Evolutionary conservation across 108 stramenopile species (phyloP), one percentile per base, ranked within the genome.

Genomic region (Cyclotella choctawhatcheeana): DNA sequence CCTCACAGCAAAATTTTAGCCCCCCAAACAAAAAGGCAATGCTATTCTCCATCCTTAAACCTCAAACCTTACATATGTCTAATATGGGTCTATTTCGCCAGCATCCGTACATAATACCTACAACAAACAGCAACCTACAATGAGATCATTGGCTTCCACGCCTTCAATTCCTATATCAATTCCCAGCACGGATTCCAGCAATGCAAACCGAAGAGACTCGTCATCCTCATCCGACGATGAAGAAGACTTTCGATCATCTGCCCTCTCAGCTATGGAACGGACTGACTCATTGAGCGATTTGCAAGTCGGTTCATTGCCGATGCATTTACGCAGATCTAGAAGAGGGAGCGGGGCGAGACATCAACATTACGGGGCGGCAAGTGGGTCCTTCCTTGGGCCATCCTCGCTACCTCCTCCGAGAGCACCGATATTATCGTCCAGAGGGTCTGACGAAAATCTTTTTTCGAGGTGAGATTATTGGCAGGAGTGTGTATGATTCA

Each of bases 341-440:
- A 44, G 61, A 24, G 13, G 33, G 58, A 43, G 51, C 34, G 43
- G 54, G 10, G 16, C 24, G 40, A 25, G 61, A 54, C 30, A 47
- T 20, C 27, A 33, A 24, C 59, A 58, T 40, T 58, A 45, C 33
- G 58, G 24, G 65, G 43, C 32, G 65, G 43, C 20, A 17, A 35
- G 33, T 0, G 58, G 51, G 50, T 0, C n/a, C n/a, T 79, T 79
- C 64, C 48, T 67, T 44, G 77, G 77, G 18, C 64, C 77, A 6
- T 43, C 54, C 48, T 79, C 77, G 12, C 37, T 79, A 56, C 77
- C 77, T 45, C 77, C 77, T 1, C 77, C 77, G 20, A 71, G 58
- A 58, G 77, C 77, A 22, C 77, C 77, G 24, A 63, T 66, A 63
- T 51, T 79, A 10, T 71, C 77, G 1, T 71, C 77, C 10, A 52